A percentile compares a stretch with the other conserved stretches of the same genome.
Evolutionary conservation across 768 basidiomycete species (phyloP).

Genomic region (Boletus coccyginus): DNA sequence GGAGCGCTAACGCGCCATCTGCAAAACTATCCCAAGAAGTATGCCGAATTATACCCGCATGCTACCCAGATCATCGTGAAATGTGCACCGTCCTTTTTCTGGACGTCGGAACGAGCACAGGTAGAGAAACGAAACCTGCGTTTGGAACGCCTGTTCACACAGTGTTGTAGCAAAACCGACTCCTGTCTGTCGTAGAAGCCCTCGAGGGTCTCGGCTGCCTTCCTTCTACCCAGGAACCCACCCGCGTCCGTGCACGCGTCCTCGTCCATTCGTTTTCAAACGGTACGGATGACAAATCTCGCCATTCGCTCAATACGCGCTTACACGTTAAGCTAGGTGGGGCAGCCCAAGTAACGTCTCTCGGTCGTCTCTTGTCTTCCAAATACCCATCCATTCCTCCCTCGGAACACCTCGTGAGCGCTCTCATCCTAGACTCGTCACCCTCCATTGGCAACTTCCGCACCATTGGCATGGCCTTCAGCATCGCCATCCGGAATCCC

Average conservation of each 20-base stretch:
- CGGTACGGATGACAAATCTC: conserved; percentile 9
- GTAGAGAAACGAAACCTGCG: conserved; percentile 1
- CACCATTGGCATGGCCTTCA: conserved; percentile 23
- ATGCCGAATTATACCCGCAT: conserved; percentile 23
- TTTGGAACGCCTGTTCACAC: neutral
- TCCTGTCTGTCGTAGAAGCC: conserved; percentile 22
- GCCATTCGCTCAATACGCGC: neutral
- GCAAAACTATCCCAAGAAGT: conserved; percentile 24
- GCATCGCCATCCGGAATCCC: conserved; percentile 21
- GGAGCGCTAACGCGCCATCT: conserved; percentile 26
- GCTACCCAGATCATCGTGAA: conserved; percentile 29
- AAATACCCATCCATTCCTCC: conserved; percentile 14
- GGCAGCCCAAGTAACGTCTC: conserved; percentile 16
- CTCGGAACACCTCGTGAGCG: conserved; percentile 5
- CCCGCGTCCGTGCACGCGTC: conserved; percentile 15
- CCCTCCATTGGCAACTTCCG: conserved; percentile 14
- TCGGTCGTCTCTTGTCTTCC: conserved; percentile 17
- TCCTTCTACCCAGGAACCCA: neutral
- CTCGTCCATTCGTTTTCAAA: conserved; percentile 32
- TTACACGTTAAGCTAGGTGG: conserved; percentile 19
- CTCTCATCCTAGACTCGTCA: conserved; percentile 24
- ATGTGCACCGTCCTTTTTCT: conserved; percentile 21
- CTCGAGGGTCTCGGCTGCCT: conserved; percentile 26
- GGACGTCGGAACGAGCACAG: conserved; percentile 6
- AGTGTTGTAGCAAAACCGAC: conserved; percentile 11